A percentile compares a stretch with the other conserved stretches of the same genome.
phyloP scores from a whole-genome alignment of 2,329 filamentous ascomycete species.

The Eutypa lata region DNA sequence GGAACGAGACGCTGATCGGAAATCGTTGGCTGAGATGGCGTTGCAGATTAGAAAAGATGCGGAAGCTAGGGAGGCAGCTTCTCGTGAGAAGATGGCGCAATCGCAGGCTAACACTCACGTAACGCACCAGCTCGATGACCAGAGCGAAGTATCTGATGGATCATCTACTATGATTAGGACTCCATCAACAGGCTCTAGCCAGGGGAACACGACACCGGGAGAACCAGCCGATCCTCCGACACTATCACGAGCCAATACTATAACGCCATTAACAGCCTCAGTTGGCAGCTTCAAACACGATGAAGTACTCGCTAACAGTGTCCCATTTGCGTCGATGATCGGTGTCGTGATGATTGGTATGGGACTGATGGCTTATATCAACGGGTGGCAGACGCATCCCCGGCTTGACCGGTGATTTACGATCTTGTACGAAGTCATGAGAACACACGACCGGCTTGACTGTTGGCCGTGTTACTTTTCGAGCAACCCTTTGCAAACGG shows the following conservation, averaged over 20 bases:
- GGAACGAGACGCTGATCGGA: constrained; percentile 68
- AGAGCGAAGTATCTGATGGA: constrained; percentile 15
- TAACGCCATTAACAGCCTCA: constrained; percentile 41
- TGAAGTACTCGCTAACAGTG: constrained; percentile 49
- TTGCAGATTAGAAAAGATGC: constrained; percentile 72
- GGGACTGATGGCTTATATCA: constrained; percentile 82
- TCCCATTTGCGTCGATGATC: constrained; percentile 79
- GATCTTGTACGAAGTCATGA: neutral
- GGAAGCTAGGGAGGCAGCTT: constrained; percentile 46
- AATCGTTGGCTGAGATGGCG: constrained; percentile 84
- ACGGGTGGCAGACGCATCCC: constrained; percentile 66
- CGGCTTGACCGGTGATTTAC: constrained; percentile 15
- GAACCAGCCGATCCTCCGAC: constrained; percentile 38
- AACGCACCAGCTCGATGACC: constrained; percentile 18
- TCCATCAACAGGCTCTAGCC: constrained; percentile 21
- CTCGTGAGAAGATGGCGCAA: constrained; percentile 34
- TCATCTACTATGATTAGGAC: constrained; percentile 10
- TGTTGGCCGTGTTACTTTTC: neutral
- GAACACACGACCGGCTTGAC: constrained; percentile 11
- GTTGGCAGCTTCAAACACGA: constrained; percentile 40
- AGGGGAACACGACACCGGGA: constrained; percentile 23
- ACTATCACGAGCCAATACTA: constrained; percentile 47
- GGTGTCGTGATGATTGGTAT: constrained; percentile 79
- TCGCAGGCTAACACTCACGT: constrained; percentile 33
- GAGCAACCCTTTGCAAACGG: neutral